Conservation (phyloP, 441 rosid species). For the Bocquillonia castaneifolia region DNA sequence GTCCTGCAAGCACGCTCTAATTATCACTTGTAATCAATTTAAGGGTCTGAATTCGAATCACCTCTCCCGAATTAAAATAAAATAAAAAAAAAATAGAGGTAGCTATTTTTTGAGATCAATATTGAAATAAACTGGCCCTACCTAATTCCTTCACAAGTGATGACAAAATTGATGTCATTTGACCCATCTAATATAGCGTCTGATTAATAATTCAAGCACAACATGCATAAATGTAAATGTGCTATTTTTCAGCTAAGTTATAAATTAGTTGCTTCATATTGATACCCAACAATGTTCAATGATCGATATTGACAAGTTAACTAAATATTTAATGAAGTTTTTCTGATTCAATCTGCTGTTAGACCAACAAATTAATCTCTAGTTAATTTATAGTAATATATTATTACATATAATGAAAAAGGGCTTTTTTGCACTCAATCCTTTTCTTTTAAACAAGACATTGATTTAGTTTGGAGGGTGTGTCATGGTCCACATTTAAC, state of each 20-base stretch:
- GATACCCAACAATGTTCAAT: background rate
- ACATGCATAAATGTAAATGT: background rate
- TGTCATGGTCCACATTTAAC: constrained; percentile 1
- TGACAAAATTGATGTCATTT: background rate
- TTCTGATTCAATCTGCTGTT: background rate
- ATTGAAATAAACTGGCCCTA: too few relatives aligned
- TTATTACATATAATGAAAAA: background rate
- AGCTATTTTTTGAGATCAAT: too few relatives aligned
- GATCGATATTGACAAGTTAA: constrained; percentile 15
- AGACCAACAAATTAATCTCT: constrained; percentile 8
- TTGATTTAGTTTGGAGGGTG: background rate
- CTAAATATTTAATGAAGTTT: constrained; percentile 5
- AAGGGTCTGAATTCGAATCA: too few relatives aligned
- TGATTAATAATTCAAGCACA: too few relatives aligned
- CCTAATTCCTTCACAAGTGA: too few relatives aligned
- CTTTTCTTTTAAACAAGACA: background rate
- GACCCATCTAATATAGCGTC: background rate
- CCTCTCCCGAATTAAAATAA: too few relatives aligned
- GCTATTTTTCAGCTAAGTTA: background rate
- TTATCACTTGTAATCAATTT: too few relatives aligned
- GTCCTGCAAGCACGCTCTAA: too few relatives aligned
- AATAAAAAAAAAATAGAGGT: too few relatives aligned
- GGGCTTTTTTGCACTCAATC: background rate
- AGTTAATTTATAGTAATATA: background rate
- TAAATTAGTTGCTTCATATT: background rate